These are phyloP conservation scores for Asterionellopsis glacialis DNA, from an alignment of 108 stramenopile genomes.

Conservation along the genomic window DNA sequence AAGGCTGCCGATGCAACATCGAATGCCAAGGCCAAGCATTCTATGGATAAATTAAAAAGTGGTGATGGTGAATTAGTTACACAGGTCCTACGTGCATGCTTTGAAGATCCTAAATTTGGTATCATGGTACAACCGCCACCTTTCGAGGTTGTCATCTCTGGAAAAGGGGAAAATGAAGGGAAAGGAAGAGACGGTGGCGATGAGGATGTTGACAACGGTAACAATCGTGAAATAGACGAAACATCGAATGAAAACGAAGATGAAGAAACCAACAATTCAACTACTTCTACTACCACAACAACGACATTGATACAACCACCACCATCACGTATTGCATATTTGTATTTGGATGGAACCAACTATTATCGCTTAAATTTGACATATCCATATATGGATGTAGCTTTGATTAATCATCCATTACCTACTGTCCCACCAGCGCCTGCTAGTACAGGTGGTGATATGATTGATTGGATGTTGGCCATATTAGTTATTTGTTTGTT, in stretches of 20 bases:
- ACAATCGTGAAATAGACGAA: no score
- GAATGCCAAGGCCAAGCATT: conserved; percentile 41
- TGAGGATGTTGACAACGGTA: no score
- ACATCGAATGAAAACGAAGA: no score
- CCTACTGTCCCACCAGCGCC: conserved; percentile 12
- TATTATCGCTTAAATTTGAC: conserved; percentile 69
- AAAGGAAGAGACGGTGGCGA: no score
- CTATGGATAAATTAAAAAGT: conserved; percentile 45
- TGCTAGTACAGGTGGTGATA: conserved; percentile 22
- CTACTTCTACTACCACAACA: no score
- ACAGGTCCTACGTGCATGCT: conserved; percentile 48
- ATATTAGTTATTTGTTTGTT: conserved; percentile 22
- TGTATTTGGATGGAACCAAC: conserved; percentile 65
- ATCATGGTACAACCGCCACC: conserved; percentile 26
- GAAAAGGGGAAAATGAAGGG: no score
- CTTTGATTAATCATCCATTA: conserved; percentile 17
- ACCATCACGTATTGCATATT: conserved; percentile 25
- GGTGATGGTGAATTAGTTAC: conserved; percentile 70
- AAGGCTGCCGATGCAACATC: conserved; percentile 71
- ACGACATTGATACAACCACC: no score
- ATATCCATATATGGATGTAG: conserved; percentile 56
- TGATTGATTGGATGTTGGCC: conserved; percentile 45
- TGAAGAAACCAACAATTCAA: no score
- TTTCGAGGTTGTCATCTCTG: no score
- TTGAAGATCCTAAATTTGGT: conserved; percentile 66